Base-by-base conservation (phyloP, 164 flowering plant genomes). In the Kingdonia uniflora region DNA sequence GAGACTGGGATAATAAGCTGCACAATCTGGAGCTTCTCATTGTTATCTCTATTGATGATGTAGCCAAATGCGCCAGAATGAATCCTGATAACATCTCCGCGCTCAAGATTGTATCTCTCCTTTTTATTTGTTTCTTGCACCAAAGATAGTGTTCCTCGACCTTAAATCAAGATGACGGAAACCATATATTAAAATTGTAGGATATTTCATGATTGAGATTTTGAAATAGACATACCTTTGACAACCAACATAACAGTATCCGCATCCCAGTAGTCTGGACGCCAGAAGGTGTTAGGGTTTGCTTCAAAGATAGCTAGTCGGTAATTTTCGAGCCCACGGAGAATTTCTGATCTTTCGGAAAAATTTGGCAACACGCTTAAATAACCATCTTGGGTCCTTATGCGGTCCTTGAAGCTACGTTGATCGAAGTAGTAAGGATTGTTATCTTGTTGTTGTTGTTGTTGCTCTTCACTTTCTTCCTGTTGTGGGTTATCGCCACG, bases 351-450 rank as follows among this genome's bases (percentile, higher is more conserved):
- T 40, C 60, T 58, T 17, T 63, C 37, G 0, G 65, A 51, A 62
- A 83, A 83, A 16, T 58, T 80, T 42, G 52, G 54, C 1, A 81
- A 75, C 29, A 74, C 52, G 21, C 54, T 23, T 1, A 77, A n/a
- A 15, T 63, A 56, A 0, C 91, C 91, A 5, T 74, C 66, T 49
- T 74, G 58, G 0, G 71, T 60, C 53, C 59, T 39, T 8, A 75
- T 2, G 13, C 17, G 47, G 1, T 75, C 44, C 0, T 13, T 35
- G 38, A 70, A 79, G 40, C 73, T 73, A 5, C 66, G 25, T 0
- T 70, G 70, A 19, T 66, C 51, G 17, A 77, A 84, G 38, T 74
- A 70, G 49, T 72, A 84, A 11, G 87, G 87, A n/a, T 61, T 68
- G 0, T 50, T 58, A 42, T 19, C 55, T 59, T 68, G 0, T 50